These are phyloP conservation scores for Stephania yunnanensis DNA, from an alignment of 164 flowering plant genomes.

Conservation along the genomic window DNA sequence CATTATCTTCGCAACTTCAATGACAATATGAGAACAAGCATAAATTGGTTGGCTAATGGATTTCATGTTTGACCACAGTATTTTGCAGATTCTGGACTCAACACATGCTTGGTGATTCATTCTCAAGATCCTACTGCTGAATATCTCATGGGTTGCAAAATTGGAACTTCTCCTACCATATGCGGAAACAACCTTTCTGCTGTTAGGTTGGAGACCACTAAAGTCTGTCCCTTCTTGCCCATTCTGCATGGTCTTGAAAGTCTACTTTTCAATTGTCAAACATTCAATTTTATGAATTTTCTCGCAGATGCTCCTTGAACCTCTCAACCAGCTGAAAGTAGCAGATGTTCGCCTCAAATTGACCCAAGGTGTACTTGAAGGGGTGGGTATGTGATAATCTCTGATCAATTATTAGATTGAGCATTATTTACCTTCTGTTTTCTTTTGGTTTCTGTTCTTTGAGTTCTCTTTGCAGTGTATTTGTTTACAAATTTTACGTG, in stretches of 20 bases:
- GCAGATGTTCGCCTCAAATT: slow-evolving; percentile 80
- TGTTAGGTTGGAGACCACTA: slow-evolving; percentile 74
- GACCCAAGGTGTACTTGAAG: slow-evolving; percentile 89
- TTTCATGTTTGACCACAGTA: slow-evolving; percentile 31
- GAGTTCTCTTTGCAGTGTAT: neutral
- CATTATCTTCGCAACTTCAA: neutral
- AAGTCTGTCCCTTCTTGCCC: slow-evolving; percentile 35
- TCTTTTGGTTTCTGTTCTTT: neutral
- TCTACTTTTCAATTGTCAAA: neutral
- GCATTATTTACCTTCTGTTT: neutral
- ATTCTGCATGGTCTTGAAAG: slow-evolving; percentile 11
- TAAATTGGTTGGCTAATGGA: neutral
- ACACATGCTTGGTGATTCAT: slow-evolving; percentile 76
- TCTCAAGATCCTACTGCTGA: slow-evolving; percentile 88
- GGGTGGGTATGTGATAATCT: slow-evolving; percentile 70
- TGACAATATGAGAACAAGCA: neutral
- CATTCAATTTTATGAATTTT: neutral
- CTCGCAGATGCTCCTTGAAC: slow-evolving; percentile 89
- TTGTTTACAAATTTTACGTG: slow-evolving; percentile 12
- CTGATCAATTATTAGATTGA: slow-evolving; percentile 1
- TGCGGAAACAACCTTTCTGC: slow-evolving; percentile 63
- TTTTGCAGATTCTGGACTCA: slow-evolving; percentile 68
- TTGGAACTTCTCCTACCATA: slow-evolving; percentile 55
- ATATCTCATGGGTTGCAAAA: slow-evolving; percentile 63
- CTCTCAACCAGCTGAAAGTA: slow-evolving; percentile 64